These are phyloP conservation scores for Vigna radiata DNA, from an alignment of 306 rosid species.

Conservation along the genomic window DNA sequence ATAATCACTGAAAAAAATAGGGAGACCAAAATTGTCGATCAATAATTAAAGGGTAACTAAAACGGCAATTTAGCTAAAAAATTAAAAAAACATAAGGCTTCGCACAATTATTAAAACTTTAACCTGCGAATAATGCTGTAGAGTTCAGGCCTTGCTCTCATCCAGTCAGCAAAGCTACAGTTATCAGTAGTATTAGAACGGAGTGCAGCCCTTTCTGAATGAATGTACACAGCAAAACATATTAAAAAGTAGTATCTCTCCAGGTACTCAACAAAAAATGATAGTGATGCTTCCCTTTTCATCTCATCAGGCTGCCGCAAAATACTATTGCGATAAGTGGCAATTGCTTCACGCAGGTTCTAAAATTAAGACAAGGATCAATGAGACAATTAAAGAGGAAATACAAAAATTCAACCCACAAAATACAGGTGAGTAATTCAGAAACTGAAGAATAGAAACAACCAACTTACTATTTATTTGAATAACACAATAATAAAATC, in stretches of 20 bases:
- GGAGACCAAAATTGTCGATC: neutral
- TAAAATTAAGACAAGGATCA: slow-evolving; percentile 46
- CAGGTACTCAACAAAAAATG: slow-evolving; percentile 84
- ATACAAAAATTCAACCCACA: slow-evolving; percentile 35
- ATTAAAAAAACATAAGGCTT: neutral
- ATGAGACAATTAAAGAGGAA: slow-evolving; percentile 19
- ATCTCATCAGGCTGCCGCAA: slow-evolving; percentile 87
- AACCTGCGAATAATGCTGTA: slow-evolving; percentile 90
- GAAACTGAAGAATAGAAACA: slow-evolving; percentile 27
- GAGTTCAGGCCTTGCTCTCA: slow-evolving; percentile 89
- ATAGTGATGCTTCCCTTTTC: slow-evolving; percentile 83
- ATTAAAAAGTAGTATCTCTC: slow-evolving; percentile 94
- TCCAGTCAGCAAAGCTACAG: slow-evolving; percentile 78
- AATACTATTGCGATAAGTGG: slow-evolving; percentile 80
- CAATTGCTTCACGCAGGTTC: slow-evolving; percentile 91
- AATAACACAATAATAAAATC: slow-evolving; percentile 32
- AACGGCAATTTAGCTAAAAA: neutral
- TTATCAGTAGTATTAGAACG: slow-evolving; percentile 54
- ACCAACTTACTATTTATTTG: slow-evolving; percentile 2
- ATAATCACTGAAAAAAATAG: neutral
- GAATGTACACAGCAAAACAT: slow-evolving; percentile 89
- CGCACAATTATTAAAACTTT: slow-evolving; percentile 14
- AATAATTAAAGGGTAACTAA: neutral
- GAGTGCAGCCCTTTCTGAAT: slow-evolving; percentile 68
- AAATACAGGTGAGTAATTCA: slow-evolving; percentile 28